Base-by-base conservation (phyloP, 768 basidiomycete species). In the Mycena alexandri region DNA sequence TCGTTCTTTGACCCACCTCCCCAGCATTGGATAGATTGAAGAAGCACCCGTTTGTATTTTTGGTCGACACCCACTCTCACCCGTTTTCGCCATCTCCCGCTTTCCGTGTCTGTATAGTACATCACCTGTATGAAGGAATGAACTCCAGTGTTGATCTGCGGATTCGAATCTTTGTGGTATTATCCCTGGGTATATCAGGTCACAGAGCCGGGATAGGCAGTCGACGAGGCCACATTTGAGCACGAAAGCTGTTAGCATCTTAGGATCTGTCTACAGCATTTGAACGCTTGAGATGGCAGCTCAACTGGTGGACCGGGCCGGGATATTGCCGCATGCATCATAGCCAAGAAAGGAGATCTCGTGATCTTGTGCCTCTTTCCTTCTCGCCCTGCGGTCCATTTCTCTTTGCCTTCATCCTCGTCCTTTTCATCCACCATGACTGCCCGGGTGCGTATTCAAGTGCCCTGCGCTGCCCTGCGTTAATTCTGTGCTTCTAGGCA, bases 1-100 rank as follows among this genome's bases (percentile, higher is more conserved):
- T 93, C 63, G 84, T 93, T 46, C 82, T 86, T 54, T 86, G 77
- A 81, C 22, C 19, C 25, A 17, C 7, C 22, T 22, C 81, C 13
- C 14, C 11, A 29, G 22, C 21, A 51, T 46, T 12, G 57, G 47
- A 51, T 65, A 69, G 50, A 67, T 61, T 67, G 44, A 67, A 65
- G 47, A 51, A 60, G 41, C 22, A 38, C 33, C 55, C 36, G 41
- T 17, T 55, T 59, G 64, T 65, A 51, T 65, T 58, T 43, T 59
- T 58, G 29, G 44, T n/a, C 38, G n/a, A 47, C 36, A 51, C 11
- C 48, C 50, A 38, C 42, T 44, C 22, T 29, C 3, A n/a, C 51
- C 46, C 46, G 48, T 33, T 67, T 57, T 52, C 21, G 44, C 46
- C 33, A 38, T 38, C 34, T 36, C 34, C 12, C 38, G 17, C 17